Percentiles rank a stretch among this genome's conserved stretches.
These are phyloP conservation scores for Lepiota subincarnata DNA, from an alignment of 768 basidiomycete species.

Conservation along the genomic window DNA sequence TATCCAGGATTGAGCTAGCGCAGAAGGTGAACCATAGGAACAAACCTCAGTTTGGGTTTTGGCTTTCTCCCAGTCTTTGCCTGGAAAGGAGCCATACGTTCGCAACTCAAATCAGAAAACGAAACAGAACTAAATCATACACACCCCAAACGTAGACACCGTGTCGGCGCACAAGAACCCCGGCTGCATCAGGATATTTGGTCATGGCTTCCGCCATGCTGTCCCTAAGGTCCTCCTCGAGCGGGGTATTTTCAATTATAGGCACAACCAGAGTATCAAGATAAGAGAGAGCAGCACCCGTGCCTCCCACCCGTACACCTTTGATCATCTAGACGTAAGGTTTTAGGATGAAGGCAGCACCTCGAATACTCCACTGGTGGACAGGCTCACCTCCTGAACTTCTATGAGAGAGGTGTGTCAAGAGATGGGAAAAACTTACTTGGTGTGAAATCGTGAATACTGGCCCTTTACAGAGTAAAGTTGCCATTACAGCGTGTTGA, in stretches of 20 bases:
- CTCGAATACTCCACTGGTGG: background rate
- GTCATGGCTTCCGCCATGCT: constrained; percentile 86
- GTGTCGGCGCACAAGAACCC: constrained; percentile 71
- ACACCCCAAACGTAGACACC: constrained; percentile 88
- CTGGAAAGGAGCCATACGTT: constrained; percentile 25
- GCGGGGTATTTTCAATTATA: constrained; percentile 88
- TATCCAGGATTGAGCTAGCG: constrained; percentile 21
- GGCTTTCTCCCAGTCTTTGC: constrained; percentile 78
- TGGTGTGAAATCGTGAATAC: constrained; percentile 83
- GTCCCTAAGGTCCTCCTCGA: constrained; percentile 85
- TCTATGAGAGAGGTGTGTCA: constrained; percentile 8
- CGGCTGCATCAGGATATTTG: constrained; percentile 75
- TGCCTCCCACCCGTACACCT: constrained; percentile 74
- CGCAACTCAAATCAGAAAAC: background rate
- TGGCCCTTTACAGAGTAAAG: constrained; percentile 67
- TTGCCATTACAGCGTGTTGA: constrained; percentile 87
- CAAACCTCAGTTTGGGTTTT: constrained; percentile 81
- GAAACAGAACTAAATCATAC: background rate
- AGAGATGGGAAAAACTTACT: constrained; percentile 31
- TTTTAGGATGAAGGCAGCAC: background rate
- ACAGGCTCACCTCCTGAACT: constrained; percentile 37
- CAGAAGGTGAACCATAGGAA: background rate
- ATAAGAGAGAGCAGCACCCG: constrained; percentile 73
- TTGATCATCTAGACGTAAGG: constrained; percentile 74
- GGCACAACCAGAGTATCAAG: constrained; percentile 83